Evolutionary conservation across 108 stramenopile genomes (phyloP), one percentile per base, ranked within the genome.

Genomic region (Heterococcus sp.): DNA sequence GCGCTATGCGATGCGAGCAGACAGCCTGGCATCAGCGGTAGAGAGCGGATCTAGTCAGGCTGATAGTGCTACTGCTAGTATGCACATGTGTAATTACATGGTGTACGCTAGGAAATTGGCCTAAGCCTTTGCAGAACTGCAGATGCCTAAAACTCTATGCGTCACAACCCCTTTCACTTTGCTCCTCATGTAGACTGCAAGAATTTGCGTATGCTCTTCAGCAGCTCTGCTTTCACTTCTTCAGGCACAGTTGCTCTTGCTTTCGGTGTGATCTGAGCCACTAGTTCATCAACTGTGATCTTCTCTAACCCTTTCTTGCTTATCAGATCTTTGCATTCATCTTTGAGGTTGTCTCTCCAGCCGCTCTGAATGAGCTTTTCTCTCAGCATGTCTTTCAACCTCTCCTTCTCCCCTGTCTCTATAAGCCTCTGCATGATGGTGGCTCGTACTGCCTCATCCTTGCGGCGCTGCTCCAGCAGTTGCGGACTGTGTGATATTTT

Each of bases 261-360:
- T 65, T 87, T 77, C 0, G 91, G 91, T 2, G 89, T 90, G 34
- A 91, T 89, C 46, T 92, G 90, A 0, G 88, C 85, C 29, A 91
- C 90, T 33, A 92, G 78, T 39, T 90, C 88, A 66, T 92, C 91
- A 27, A 92, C 89, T 11, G 91, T 91, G 5, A 91, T 89, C 66
- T 90, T 89, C 72, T 92, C 90, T 33, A 91, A 68, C 30, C 91
- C 91, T 67, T 91, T 91, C 32, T 72, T 82, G 14, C 89, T 82
- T 64, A 92, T 92, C 1, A 90, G 86, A 37, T 92, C 90, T 65
- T 82, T 83, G 83, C 76, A 82, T 36, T 81, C 71, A 71, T 81
- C 79, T 72, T 90, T 90, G 39, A 91, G 87, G 46, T 87, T 89
- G 67, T 91, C 90, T 34, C 91, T 72, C 91, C 91, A 92, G 35